A percentile compares a stretch with the other conserved stretches of the same genome.
These are phyloP conservation scores for Juncus effusus DNA, from an alignment of 176 grass and related monocot species.

Conservation along the genomic window DNA sequence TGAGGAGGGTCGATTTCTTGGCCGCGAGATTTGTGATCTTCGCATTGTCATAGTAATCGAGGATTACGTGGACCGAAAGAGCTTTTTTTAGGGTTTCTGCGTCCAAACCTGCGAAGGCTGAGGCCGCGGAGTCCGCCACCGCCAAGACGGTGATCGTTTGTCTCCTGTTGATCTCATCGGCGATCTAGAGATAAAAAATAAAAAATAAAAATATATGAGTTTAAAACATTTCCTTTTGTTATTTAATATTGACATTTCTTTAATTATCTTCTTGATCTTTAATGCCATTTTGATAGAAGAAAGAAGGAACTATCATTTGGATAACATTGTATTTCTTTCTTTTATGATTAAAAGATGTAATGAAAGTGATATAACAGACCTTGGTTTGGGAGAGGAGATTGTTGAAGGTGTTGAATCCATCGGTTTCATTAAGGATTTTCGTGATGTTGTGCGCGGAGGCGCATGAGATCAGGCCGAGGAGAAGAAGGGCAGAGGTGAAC, in stretches of 20 bases:
- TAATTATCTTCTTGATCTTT: too few relatives aligned
- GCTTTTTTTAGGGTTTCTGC: conserved; percentile 37
- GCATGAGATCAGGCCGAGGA: neutral
- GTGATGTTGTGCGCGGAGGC: conserved; percentile 46
- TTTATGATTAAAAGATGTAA: too few relatives aligned
- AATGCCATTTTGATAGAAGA: too few relatives aligned
- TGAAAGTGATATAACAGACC: neutral
- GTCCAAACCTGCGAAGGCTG: conserved; percentile 3
- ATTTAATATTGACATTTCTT: too few relatives aligned
- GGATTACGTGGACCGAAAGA: conserved; percentile 55
- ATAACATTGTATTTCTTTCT: too few relatives aligned
- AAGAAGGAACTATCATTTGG: too few relatives aligned
- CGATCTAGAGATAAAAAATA: neutral
- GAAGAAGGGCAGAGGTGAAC: neutral
- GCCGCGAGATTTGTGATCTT: conserved; percentile 38
- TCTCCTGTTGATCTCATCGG: conserved; percentile 46
- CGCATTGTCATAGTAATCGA: conserved; percentile 63
- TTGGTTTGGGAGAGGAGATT: conserved; percentile 39
- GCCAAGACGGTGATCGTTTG: conserved; percentile 45
- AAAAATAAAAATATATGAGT: too few relatives aligned
- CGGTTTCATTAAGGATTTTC: conserved; percentile 38
- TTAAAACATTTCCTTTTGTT: too few relatives aligned
- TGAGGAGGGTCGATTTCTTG: conserved; percentile 34
- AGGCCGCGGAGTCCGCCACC: conserved; percentile 44
- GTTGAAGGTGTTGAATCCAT: conserved; percentile 53